These are phyloP conservation scores for Aspergillus olivimuriae DNA, from an alignment of 495 filamentous ascomycete genomes.

Conservation along the genomic window DNA sequence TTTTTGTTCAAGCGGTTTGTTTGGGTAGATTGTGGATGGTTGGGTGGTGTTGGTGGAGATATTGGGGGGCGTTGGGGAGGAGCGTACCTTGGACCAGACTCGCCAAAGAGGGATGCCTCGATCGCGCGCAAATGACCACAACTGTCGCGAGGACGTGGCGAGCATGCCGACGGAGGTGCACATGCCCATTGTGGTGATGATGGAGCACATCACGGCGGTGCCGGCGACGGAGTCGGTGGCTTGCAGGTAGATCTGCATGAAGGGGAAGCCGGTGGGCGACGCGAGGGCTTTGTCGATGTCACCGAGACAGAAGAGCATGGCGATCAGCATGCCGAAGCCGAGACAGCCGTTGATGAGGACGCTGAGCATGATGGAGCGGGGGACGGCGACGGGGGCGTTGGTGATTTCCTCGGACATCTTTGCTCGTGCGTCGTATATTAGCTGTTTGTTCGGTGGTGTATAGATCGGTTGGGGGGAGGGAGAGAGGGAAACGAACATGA, in stretches of 20 bases:
- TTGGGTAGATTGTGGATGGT: not conserved
- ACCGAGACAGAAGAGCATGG: constrained; percentile 41
- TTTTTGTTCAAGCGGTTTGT: not conserved
- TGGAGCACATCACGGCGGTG: constrained; percentile 36
- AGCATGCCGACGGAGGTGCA: constrained; percentile 38
- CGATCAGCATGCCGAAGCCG: constrained; percentile 45
- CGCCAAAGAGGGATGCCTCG: constrained; percentile 43
- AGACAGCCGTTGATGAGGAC: constrained; percentile 43
- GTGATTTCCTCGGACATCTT: constrained; percentile 50
- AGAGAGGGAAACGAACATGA: constrained; percentile 24
- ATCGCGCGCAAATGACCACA: constrained; percentile 52
- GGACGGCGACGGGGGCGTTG: constrained; percentile 39
- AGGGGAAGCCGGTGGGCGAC: constrained; percentile 37
- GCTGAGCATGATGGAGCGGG: constrained; percentile 39
- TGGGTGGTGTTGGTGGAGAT: not conserved
- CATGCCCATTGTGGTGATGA: constrained; percentile 37
- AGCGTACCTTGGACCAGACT: constrained; percentile 39
- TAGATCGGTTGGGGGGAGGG: not conserved
- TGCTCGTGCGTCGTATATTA: not conserved
- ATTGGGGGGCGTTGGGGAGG: too few species aligned
- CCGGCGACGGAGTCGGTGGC: constrained; percentile 35
- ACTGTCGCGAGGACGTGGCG: constrained; percentile 45
- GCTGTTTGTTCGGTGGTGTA: not conserved
- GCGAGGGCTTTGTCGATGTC: constrained; percentile 33
- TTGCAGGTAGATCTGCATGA: constrained; percentile 45